phyloP scores from a whole-genome alignment of 371 early-diverging fungal species.

The Actinomortierella wolfii region DNA sequence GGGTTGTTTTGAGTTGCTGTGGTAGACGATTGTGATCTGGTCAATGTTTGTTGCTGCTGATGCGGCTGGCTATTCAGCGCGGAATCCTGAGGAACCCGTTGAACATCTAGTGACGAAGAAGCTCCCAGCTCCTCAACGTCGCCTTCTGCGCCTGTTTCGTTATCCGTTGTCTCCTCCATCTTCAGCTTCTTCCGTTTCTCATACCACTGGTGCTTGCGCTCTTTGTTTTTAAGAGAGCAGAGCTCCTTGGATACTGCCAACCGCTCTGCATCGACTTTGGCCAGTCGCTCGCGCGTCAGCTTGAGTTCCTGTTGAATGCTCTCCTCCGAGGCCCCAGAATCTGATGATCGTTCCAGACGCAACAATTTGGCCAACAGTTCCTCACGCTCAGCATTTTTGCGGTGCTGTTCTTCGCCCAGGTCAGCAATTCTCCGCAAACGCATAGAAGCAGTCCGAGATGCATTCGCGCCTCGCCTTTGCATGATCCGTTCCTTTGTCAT shows the following conservation, averaged over 20 bases:
- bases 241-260: constrained; percentile 49
- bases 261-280: constrained; percentile 35
- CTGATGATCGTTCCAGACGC: constrained; percentile 12
- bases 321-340: constrained; percentile 21
- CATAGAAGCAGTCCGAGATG: constrained; percentile 49
- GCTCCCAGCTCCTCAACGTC: too few species aligned
- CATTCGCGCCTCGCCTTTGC: constrained; percentile 52
- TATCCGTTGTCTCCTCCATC: constrained; percentile 6
- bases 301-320: constrained; percentile 26
- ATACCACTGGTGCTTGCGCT: constrained; percentile 71
- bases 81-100: too few species aligned
- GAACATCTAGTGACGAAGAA: too few species aligned
- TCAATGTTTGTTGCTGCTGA: too few species aligned
- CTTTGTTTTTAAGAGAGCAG: constrained; percentile 58
- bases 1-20: too few species aligned
- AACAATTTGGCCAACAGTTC: constrained; percentile 28
- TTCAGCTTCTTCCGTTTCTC: constrained; percentile 54
- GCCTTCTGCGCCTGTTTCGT: too few species aligned
- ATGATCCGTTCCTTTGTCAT: constrained; percentile 31
- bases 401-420: constrained; percentile 48
- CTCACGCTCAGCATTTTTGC: constrained; percentile 44
- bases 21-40: too few species aligned
- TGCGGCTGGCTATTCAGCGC: too few species aligned
- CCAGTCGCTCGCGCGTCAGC: constrained; percentile 30
- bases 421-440: constrained; percentile 48